Base-by-base conservation (phyloP, 2,329 filamentous ascomycete species). In the Clonostachys solani region DNA sequence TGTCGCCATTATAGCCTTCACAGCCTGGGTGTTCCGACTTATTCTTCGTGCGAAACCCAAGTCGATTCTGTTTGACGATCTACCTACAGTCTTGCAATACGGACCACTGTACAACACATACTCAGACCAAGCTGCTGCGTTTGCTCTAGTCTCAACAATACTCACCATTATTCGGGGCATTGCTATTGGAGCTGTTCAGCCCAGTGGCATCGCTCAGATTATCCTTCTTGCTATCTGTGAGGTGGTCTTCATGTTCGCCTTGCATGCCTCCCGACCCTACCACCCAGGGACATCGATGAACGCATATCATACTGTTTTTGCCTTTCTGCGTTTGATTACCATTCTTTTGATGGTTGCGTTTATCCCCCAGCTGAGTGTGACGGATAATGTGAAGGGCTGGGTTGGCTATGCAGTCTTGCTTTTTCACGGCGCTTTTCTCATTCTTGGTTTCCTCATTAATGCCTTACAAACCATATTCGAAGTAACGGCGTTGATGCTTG, bases 41-140 rank as follows among this genome's bases (percentile, higher is more conserved):
- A 92, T 97, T 57, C 83, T 86, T 48, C 82, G 76, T 19, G 94
- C 89, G 1, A 84, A 87, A 53, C 92, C 92, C 6, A 85, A 91
- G 50, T 87, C 90, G 2, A 87, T 90, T 54, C 76, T 99, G 10
- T 99, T 96, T 63, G 94, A 99, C 66, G 91, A 97, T 59, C 75
- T 99, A 43, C 84, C 90, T 7, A 96, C 90, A 0, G 84, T 97
- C 9, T 75, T 99, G 3, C 78, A 90, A 1, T 97, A 96, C 57
- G 94, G 94, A 0, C 90, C 94, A 6, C 74, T 99, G 8, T 99
- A 99, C 68, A 99, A 99, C 68, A 99, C 94, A 0, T 97, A 95
- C 64, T 94, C 89, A 19, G 94, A 99, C 63, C 88, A 92, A 62
- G 90, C 91, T 1, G 89, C 92, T 8, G 84, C 89, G 0, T 99